phyloP scores from a whole-genome alignment of 2,329 filamentous ascomycete genomes.

The Bipolaris oryzae region DNA sequence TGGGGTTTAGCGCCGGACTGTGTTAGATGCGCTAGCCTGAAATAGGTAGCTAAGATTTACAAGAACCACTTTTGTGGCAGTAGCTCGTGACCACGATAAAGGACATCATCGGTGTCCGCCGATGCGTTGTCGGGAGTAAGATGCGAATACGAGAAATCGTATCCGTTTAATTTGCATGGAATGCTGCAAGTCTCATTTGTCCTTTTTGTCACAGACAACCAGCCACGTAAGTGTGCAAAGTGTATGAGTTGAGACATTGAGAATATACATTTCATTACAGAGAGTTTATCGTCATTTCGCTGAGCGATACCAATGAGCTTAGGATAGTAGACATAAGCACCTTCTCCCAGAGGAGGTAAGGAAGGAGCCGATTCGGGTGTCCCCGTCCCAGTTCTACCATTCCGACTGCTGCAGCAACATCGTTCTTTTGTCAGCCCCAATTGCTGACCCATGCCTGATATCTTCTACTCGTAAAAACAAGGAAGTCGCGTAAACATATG shows the following conservation, averaged over 20 bases:
- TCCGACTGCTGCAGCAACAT: not conserved
- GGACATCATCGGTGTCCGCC: slow-evolving; percentile 10
- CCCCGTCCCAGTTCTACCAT: not conserved
- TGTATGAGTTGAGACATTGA: slow-evolving; percentile 9
- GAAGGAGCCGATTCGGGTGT: not conserved
- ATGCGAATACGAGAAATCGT: not conserved
- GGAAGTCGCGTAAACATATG: slow-evolving; percentile 11
- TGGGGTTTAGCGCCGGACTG: slow-evolving; percentile 13
- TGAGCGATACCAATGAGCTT: slow-evolving; percentile 6
- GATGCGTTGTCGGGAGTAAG: not conserved
- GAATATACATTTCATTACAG: slow-evolving; percentile 20
- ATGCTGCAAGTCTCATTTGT: not conserved
- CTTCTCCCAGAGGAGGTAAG: not conserved
- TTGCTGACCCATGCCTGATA: not conserved
- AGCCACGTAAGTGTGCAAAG: not conserved
- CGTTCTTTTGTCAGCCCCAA: not conserved
- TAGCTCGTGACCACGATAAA: slow-evolving; percentile 13
- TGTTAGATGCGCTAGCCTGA: slow-evolving; percentile 1
- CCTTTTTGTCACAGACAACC: not conserved
- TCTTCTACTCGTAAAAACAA: slow-evolving; percentile 4
- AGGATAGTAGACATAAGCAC: slow-evolving; percentile 4
- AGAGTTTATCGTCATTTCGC: slow-evolving; percentile 12
- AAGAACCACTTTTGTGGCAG: slow-evolving; percentile 8
- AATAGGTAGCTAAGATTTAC: slow-evolving; percentile 14
- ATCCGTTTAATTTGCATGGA: not conserved